These are phyloP conservation scores for Vanrija sp. DNA, from an alignment of 1,284 basidiomycete species.

Conservation along the genomic window DNA sequence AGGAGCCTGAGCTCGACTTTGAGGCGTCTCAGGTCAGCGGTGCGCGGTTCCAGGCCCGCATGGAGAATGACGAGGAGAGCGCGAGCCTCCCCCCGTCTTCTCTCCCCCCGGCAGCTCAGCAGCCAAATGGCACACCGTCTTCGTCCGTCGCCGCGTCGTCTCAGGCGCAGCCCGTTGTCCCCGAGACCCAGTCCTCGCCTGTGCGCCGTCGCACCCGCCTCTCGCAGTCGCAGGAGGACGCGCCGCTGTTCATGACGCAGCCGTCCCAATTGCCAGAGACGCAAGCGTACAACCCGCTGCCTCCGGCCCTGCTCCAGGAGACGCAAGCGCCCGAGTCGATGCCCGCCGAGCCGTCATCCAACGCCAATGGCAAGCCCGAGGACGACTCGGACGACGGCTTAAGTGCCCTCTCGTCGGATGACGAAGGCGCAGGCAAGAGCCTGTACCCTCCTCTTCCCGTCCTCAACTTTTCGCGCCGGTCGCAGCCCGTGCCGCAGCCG, in stretches of 20 bases:
- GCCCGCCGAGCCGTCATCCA: neutral
- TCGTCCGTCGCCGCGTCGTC: neutral
- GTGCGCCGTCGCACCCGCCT: neutral
- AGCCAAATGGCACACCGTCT: too few relatives aligned
- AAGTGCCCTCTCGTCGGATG: too few relatives aligned
- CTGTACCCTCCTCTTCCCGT: too few relatives aligned
- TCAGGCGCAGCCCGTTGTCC: neutral
- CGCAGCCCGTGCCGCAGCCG: neutral
- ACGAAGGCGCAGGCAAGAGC: too few relatives aligned
- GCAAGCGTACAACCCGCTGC: constrained; percentile 25
- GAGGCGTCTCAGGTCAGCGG: too few relatives aligned
- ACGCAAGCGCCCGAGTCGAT: constrained; percentile 12
- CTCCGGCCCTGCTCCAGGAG: constrained; percentile 18
- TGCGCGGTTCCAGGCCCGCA: too few relatives aligned
- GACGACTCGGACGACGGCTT: too few relatives aligned
- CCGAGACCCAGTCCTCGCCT: constrained; percentile 18
- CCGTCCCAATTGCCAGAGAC: constrained; percentile 25
- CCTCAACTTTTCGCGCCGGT: too few relatives aligned
- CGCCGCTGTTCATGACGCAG: constrained; percentile 30
- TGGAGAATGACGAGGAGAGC: constrained; percentile 2
- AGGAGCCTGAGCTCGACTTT: constrained; percentile 2
- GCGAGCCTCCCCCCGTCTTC: constrained; percentile 1
- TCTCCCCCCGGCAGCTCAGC: neutral
- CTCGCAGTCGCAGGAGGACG: neutral
- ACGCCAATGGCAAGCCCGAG: too few relatives aligned